Evolutionary conservation across 495 filamentous ascomycete genomes (phyloP).

Genomic region (Trichoderma reesei): DNA sequence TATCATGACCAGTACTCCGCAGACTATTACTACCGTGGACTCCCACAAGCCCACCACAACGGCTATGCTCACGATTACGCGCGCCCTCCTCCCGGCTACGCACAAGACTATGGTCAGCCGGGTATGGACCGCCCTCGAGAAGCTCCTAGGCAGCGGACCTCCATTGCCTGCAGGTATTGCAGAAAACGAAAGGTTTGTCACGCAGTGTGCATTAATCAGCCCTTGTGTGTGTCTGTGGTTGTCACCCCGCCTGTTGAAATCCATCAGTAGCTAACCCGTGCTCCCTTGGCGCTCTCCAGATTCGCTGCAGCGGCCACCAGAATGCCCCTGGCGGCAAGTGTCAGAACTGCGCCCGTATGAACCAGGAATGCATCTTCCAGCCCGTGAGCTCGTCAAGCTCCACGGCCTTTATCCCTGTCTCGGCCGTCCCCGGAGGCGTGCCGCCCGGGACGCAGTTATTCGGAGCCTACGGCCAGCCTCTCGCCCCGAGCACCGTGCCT

Average conservation of each 20-base stretch:
- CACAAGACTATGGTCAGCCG: constrained; percentile 19
- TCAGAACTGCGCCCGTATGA: constrained; percentile 41
- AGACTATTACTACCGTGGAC: constrained; percentile 9
- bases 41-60: constrained; percentile 12
- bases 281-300: constrained; percentile 19
- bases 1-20: constrained; percentile 13
- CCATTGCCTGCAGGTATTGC: constrained; percentile 43
- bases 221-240: neutral
- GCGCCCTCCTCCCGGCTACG: constrained; percentile 17
- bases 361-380: constrained; percentile 43
- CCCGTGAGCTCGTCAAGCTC: constrained; percentile 37
- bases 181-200: constrained; percentile 37
- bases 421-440: constrained; percentile 35
- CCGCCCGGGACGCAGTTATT: constrained; percentile 40
- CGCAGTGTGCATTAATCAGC: neutral
- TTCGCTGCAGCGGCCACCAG: constrained; percentile 44
- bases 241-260: neutral
- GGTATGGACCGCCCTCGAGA: constrained; percentile 20
- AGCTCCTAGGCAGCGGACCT: constrained; percentile 40
- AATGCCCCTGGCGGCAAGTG: constrained; percentile 40
- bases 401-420: constrained; percentile 40
- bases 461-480: constrained; percentile 41
- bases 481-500: constrained; percentile 18
- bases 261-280: constrained; percentile 12
- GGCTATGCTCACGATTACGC: constrained; percentile 20